Evolutionary conservation across 768 basidiomycete genomes (phyloP), one percentile per base, ranked within the genome.

Genomic region (Pulveroboletus sp.): DNA sequence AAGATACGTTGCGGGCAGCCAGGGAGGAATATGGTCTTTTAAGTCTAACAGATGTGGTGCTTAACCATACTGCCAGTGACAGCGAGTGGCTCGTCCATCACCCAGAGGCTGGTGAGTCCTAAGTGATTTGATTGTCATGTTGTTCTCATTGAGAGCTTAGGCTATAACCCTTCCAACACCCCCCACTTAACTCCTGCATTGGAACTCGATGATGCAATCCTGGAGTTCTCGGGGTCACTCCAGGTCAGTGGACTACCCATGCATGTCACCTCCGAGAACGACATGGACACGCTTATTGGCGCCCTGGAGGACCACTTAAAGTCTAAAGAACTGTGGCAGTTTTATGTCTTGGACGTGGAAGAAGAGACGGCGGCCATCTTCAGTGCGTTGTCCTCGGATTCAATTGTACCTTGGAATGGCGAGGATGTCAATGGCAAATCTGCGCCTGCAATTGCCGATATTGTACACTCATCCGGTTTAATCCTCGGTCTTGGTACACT

Each of bases 61-160:
- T 97, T 49, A 99, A 99, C 66, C 96, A 99, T 63, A 98, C 96
- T 12, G 92, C 96, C 7, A 89, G 91, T 64, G 92, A 98, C 64
- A 93, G 86, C 55, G 75, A 83, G 15, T 99, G 94, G 94, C 76
- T 99, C 24, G 65, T 82, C 18, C 82, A 94, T 6, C 96, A 99
- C 66, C 96, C 96, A 1, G 96, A 99, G 77, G 90, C 94, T 51
- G 94, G 93, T 86, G 55, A 52, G 81, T 61, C 28, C 30, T 26
- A 3, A 3, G 7, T 9, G n/a, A 42, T 45, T 14, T 0, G 21
- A n/a, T 2, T 11, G 6, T 42, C 12, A 17, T 38, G 8, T n/a
- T 43, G 9, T 42, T 46, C 57, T 55, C 38, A 52, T 33, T 47
- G 18, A 31, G 41, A 39, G 8, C 3, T 8, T 37, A 93, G 94